A percentile compares a stretch with the other conserved stretches of the same genome.
These are phyloP conservation scores for Polyplosphaeria fusca DNA, from an alignment of 495 filamentous ascomycete species.

Conservation along the genomic window DNA sequence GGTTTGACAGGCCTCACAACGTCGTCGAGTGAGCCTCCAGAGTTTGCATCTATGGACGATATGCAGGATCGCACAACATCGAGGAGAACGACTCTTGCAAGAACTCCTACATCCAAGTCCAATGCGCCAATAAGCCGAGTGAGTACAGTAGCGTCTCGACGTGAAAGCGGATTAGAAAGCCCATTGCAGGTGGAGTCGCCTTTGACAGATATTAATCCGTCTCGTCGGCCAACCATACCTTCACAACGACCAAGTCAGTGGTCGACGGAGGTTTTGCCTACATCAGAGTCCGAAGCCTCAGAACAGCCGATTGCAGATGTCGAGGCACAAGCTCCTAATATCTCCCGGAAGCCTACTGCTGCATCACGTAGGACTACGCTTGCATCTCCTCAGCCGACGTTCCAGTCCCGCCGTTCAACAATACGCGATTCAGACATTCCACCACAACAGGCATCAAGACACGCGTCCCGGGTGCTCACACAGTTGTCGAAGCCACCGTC, in stretches of 20 bases:
- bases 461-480: no score
- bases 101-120: no score
- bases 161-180: background rate
- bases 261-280: background rate
- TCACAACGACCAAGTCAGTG: no score
- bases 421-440: no score
- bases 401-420: no score
- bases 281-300: background rate
- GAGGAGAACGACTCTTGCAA: background rate
- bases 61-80: slow-evolving; percentile 3
- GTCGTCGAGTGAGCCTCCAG: slow-evolving; percentile 6
- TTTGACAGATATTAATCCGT: no score
- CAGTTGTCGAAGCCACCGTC: no score
- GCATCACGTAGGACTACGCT: background rate
- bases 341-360: background rate
- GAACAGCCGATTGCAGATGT: background rate
- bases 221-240: no score
- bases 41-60: slow-evolving; percentile 4
- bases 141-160: background rate
- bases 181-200: no score
- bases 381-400: background rate
- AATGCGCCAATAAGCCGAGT: background rate
- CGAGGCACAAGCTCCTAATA: background rate
- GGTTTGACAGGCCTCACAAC: background rate
- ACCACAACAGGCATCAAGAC: no score